These are phyloP conservation scores for Bruguiera parviflora DNA, from an alignment of 345 rosid genomes.

Conservation along the genomic window DNA sequence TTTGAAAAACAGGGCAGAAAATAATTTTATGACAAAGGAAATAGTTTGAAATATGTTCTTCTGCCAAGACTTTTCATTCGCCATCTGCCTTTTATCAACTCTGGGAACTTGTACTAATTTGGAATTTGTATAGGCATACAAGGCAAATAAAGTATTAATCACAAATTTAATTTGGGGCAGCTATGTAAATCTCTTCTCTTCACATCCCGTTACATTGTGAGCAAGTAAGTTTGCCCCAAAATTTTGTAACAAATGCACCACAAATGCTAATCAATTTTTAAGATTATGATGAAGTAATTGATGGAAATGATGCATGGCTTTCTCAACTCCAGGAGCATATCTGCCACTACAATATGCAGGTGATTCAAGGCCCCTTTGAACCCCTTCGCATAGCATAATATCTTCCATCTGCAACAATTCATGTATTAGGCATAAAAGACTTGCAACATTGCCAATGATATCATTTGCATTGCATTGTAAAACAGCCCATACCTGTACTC, in stretches of 20 bases:
- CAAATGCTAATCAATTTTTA: slow-evolving; percentile 1
- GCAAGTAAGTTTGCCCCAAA: not conserved
- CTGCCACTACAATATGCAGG: slow-evolving; percentile 65
- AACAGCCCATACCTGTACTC: slow-evolving; percentile 52
- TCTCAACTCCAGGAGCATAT: slow-evolving; percentile 68
- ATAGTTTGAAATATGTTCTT: too few species aligned
- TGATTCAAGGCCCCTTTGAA: slow-evolving; percentile 73
- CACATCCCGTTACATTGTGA: too few species aligned
- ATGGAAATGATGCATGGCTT: slow-evolving; percentile 76
- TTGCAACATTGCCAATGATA: not conserved
- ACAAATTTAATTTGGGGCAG: too few species aligned
- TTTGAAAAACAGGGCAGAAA: too few species aligned
- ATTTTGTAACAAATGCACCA: not conserved
- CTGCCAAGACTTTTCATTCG: too few species aligned
- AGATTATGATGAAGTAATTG: slow-evolving; percentile 48
- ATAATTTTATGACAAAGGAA: too few species aligned
- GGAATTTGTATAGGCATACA: too few species aligned
- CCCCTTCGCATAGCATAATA: slow-evolving; percentile 61
- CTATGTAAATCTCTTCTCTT: too few species aligned
- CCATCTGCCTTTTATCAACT: too few species aligned
- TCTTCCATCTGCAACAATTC: slow-evolving; percentile 62
- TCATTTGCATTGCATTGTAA: slow-evolving; percentile 37
- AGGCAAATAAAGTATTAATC: too few species aligned
- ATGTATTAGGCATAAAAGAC: not conserved
- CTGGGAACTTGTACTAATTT: too few species aligned